Percentiles rank a stretch among this genome's conserved stretches.
Evolutionary conservation across 768 basidiomycete genomes (phyloP).

Genomic region (Cubamyces lactineus): DNA sequence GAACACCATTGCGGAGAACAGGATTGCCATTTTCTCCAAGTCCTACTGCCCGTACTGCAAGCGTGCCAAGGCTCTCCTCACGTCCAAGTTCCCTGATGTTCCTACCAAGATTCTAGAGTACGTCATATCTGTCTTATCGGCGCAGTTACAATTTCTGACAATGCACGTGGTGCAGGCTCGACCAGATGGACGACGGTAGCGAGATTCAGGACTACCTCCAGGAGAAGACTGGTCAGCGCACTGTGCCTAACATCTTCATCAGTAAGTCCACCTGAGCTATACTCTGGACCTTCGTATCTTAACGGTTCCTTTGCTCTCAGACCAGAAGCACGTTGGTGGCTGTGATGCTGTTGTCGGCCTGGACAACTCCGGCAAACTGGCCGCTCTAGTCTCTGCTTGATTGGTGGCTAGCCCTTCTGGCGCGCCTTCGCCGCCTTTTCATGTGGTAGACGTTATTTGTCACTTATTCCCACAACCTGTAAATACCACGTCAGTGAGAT

Average conservation of each 20-base stretch:
- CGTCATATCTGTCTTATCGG: constrained; percentile 18
- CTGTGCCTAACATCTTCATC: constrained; percentile 81
- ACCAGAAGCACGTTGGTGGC: constrained; percentile 56
- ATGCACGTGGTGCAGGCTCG: constrained; percentile 47
- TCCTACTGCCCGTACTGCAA: constrained; percentile 45
- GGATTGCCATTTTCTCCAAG: constrained; percentile 47
- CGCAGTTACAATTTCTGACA: neutral
- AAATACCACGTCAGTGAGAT: no score
- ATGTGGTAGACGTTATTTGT: no score
- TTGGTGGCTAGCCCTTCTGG: no score
- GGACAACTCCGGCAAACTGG: constrained; percentile 33
- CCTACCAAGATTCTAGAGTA: constrained; percentile 42
- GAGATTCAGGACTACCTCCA: constrained; percentile 69
- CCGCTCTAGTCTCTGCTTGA: constrained; percentile 28
- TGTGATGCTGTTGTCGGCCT: constrained; percentile 33
- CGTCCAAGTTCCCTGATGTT: constrained; percentile 35
- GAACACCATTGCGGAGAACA: constrained; percentile 41
- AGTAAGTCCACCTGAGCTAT: no score
- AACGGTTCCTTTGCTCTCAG: constrained; percentile 34
- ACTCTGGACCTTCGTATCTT: no score
- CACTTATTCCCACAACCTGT: no score
- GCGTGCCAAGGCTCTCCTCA: constrained; percentile 43
- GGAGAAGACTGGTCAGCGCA: constrained; percentile 65
- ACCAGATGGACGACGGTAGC: constrained; percentile 56
- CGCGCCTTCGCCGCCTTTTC: no score